Conservation (phyloP, 2,329 filamentous ascomycete species). For the Fusarium sp. region DNA sequence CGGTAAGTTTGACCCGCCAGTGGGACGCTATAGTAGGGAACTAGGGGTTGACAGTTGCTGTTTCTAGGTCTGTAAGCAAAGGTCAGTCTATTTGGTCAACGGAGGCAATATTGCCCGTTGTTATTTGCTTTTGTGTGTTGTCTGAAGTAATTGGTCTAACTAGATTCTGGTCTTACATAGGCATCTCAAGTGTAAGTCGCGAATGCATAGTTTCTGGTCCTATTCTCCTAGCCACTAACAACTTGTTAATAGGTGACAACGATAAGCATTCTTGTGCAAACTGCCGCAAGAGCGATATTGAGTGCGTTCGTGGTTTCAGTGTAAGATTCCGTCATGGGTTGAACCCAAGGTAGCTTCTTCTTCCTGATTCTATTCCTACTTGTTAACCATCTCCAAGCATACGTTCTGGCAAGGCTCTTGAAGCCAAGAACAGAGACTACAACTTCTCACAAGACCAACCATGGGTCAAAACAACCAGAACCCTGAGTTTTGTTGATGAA, state of each 20-base stretch:
- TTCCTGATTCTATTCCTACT: not conserved
- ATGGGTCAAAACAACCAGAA: slow-evolving; percentile 46
- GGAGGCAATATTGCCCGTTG: slow-evolving; percentile 20
- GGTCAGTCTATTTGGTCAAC: slow-evolving; percentile 30
- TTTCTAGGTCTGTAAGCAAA: slow-evolving; percentile 40
- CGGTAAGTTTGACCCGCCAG: slow-evolving; percentile 22
- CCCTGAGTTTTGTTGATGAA: slow-evolving; percentile 48
- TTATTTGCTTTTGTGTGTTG: not conserved
- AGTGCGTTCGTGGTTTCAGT: slow-evolving; percentile 47
- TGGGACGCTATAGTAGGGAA: not conserved
- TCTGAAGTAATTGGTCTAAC: slow-evolving; percentile 13
- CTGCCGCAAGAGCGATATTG: slow-evolving; percentile 43
- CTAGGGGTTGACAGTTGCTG: slow-evolving; percentile 15
- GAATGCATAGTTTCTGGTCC: not conserved
- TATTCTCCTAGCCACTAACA: not conserved
- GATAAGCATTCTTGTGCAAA: slow-evolving; percentile 42
- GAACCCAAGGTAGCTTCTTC: slow-evolving; percentile 43
- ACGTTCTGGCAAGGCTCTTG: slow-evolving; percentile 32
- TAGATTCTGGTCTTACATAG: slow-evolving; percentile 7
- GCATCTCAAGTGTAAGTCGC: slow-evolving; percentile 43
- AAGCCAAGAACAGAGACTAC: slow-evolving; percentile 36
- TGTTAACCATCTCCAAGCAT: slow-evolving; percentile 31
- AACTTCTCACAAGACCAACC: slow-evolving; percentile 45
- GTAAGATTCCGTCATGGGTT: slow-evolving; percentile 47
- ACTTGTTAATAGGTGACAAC: slow-evolving; percentile 32